Conservation (phyloP, 345 rosid genomes). For the Raphanus sativus region DNA sequence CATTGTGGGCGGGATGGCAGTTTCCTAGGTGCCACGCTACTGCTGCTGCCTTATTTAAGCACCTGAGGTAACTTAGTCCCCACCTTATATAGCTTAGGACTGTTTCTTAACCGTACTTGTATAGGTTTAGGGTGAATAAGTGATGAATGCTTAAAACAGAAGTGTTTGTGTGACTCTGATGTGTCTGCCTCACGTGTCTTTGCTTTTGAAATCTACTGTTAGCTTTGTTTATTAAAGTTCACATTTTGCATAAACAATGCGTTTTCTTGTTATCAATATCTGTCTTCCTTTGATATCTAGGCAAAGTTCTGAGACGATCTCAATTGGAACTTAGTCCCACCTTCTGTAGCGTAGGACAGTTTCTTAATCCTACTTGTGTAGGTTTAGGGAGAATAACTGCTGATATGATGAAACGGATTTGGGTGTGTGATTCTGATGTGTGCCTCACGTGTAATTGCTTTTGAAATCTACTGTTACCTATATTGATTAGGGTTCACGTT, state of each 20-base stretch:
- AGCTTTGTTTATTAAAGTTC: neutral
- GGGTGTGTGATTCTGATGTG: neutral
- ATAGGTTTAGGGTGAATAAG: constrained; percentile 1
- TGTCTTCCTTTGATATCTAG: constrained; percentile 6
- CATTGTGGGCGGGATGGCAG: constrained; percentile 82
- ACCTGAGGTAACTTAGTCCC: constrained; percentile 56
- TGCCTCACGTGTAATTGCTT: neutral
- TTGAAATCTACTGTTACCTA: neutral
- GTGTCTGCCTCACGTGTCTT: neutral
- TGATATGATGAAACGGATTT: neutral
- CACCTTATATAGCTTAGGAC: neutral
- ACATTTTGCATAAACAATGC: neutral
- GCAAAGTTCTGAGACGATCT: neutral
- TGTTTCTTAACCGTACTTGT: neutral
- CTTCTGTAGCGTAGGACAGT: neutral
- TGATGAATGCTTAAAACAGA: too few species aligned
- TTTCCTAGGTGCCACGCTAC: constrained; percentile 59
- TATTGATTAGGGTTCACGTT: neutral
- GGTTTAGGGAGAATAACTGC: neutral
- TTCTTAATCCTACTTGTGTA: neutral
- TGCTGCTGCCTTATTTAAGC: constrained; percentile 70
- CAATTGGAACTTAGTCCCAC: neutral
- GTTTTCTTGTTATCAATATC: constrained; percentile 13
- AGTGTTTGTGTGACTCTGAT: neutral
- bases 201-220: constrained; percentile 6